Percentiles rank a stretch among this genome's conserved stretches.
Evolutionary conservation across 768 basidiomycete species (phyloP).

Genomic region (Auricularia heimuer): DNA sequence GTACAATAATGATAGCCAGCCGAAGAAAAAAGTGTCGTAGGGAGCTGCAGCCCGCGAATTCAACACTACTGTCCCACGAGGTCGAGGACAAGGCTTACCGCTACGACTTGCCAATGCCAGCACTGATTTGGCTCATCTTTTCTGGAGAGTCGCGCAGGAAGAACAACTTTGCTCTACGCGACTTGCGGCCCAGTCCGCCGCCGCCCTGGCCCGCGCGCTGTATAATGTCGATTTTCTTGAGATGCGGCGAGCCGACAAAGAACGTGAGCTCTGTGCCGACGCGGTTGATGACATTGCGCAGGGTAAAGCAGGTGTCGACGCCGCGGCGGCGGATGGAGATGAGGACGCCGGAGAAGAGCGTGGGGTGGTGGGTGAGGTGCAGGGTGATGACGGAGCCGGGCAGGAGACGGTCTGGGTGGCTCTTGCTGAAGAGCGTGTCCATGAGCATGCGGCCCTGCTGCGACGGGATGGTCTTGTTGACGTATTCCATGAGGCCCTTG

Average conservation of each 20-base stretch:
- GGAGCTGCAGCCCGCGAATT: too few relatives aligned
- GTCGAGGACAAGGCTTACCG: too few relatives aligned
- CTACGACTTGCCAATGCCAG: conserved; percentile 26
- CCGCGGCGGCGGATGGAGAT: conserved; percentile 76
- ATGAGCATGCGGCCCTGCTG: conserved; percentile 64
- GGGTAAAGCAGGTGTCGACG: conserved; percentile 74
- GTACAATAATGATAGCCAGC: too few relatives aligned
- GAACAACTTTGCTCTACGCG: conserved; percentile 72
- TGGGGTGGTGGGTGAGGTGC: conserved; percentile 65
- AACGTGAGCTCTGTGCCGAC: conserved; percentile 92
- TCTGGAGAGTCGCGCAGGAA: conserved; percentile 75
- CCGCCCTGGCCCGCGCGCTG: conserved; percentile 39
- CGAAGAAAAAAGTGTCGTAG: too few relatives aligned
- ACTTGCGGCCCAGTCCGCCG: conserved; percentile 40
- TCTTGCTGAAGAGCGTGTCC: conserved; percentile 57
- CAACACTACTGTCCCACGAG: too few relatives aligned
- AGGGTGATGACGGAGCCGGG: conserved; percentile 86
- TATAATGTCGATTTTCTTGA: conserved; percentile 80
- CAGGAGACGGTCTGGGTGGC: conserved; percentile 54
- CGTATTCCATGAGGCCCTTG: conserved; percentile 70
- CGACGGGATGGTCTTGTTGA: conserved; percentile 53
- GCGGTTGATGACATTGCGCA: conserved; percentile 84
- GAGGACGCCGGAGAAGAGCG: conserved; percentile 81
- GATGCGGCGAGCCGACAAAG: conserved; percentile 73
- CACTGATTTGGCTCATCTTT: conserved; percentile 72